A percentile compares a stretch with the other conserved stretches of the same genome.
Evolutionary conservation across 495 filamentous ascomycete species (phyloP).

Genomic region (Annulohypoxylon maeteangense): DNA sequence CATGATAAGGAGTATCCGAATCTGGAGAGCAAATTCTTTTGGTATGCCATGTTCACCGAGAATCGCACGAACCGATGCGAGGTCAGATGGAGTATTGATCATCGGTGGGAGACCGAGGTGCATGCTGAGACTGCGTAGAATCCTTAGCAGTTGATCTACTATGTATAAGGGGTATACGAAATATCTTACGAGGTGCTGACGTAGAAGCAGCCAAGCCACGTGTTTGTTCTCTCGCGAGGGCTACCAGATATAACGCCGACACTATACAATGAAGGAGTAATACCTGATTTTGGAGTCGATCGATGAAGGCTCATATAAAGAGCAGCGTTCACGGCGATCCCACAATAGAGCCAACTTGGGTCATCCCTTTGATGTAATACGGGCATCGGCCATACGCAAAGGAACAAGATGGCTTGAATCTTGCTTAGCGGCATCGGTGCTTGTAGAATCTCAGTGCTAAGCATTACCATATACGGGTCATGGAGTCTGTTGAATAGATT

Average conservation of each 20-base stretch:
- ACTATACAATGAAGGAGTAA: slow-evolving; percentile 22
- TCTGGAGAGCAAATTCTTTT: slow-evolving; percentile 37
- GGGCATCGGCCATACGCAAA: slow-evolving; percentile 49
- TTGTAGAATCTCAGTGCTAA: slow-evolving; percentile 29
- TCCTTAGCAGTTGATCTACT: background rate
- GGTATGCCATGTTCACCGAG: slow-evolving; percentile 40
- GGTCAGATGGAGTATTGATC: slow-evolving; percentile 45
- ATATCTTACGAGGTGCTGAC: slow-evolving; percentile 45
- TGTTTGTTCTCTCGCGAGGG: slow-evolving; percentile 37
- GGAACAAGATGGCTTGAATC: slow-evolving; percentile 47
- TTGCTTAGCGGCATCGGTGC: slow-evolving; percentile 44
- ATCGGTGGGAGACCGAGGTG: slow-evolving; percentile 47
- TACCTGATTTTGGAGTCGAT: slow-evolving; percentile 19
- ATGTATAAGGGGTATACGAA: background rate
- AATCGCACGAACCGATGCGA: slow-evolving; percentile 33
- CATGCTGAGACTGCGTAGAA: slow-evolving; percentile 45
- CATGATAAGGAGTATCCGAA: slow-evolving; percentile 38
- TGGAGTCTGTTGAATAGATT: slow-evolving; percentile 31
- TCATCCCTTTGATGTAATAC: slow-evolving; percentile 42
- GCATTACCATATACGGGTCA: slow-evolving; percentile 41
- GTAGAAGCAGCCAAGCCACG: slow-evolving; percentile 50
- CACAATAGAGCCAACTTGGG: slow-evolving; percentile 50
- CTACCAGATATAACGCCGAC: slow-evolving; percentile 29
- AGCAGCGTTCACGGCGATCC: slow-evolving; percentile 47
- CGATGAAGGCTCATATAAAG: slow-evolving; percentile 47